Conservation (phyloP, 352 stramenopile genomes). For the Globisporangium parvum region DNA sequence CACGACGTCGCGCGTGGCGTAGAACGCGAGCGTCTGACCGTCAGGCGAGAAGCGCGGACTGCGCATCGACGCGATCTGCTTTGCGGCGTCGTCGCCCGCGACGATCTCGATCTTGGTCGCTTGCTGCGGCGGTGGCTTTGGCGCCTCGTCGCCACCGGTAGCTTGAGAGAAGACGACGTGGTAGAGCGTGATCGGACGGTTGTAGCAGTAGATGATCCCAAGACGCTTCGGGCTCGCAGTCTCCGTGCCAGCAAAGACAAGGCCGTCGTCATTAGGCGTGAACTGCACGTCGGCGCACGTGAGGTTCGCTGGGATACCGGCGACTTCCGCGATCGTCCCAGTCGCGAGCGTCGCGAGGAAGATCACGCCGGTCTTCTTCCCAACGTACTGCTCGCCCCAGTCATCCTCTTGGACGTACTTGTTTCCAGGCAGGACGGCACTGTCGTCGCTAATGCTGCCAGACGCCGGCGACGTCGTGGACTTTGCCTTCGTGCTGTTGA, state of each 20-base stretch:
- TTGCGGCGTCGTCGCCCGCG: constrained; percentile 26
- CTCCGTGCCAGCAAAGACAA: constrained; percentile 64
- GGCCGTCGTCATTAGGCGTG: constrained; percentile 37
- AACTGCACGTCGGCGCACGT: constrained; percentile 69
- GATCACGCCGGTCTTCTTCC: constrained; percentile 58
- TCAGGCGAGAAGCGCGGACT: constrained; percentile 65
- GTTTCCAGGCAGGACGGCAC: constrained; percentile 18
- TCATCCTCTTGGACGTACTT: constrained; percentile 77
- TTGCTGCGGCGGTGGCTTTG: constrained; percentile 23
- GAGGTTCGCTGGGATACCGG: constrained; percentile 44
- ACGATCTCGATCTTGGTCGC: constrained; percentile 38
- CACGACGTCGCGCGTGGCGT: constrained; percentile 55
- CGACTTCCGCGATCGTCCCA: constrained; percentile 57
- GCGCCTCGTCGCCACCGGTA: no score
- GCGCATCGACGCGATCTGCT: constrained; percentile 40
- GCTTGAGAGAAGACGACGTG: no score
- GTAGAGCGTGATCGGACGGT: constrained; percentile 66
- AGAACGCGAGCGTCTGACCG: constrained; percentile 58
- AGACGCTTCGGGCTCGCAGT: constrained; percentile 51
- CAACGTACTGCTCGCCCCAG: constrained; percentile 83
- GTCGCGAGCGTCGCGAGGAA: constrained; percentile 61
- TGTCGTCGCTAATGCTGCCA: constrained; percentile 2
- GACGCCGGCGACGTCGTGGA: no score
- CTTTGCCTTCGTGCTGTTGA: constrained; percentile 45
- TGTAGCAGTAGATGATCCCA: constrained; percentile 87